Evolutionary conservation across 768 basidiomycete species (phyloP), one percentile per base, ranked within the genome.

Genomic region (Lentinula boryana): DNA sequence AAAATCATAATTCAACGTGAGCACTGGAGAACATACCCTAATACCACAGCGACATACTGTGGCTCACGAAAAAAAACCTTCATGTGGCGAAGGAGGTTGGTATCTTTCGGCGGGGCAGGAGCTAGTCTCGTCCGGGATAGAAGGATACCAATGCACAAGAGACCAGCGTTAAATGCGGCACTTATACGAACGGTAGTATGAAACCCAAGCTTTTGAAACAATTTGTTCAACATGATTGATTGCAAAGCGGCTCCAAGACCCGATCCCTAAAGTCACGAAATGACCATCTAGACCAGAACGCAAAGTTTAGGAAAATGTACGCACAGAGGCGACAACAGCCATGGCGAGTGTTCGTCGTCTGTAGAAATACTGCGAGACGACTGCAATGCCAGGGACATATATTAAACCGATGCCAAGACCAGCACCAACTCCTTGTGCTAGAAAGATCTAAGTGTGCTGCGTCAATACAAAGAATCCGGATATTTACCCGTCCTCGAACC

Each of bases 181-280:
- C 55, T 56, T 9, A 56, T 56, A 8, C 55, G 55, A 38, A 56
- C 36, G 0, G 55, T 43, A 38, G 55, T 56, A 6, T 74, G 71
- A 62, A 78, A 80, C 10, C 77, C 77, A n/a, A 76, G 54, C 0
- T 61, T 62, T 7, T 73, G 67, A 61, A 70, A 66, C 4, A 77
- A 69, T 48, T 76, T 75, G 65, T 87, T 86, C 36, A 88, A 69
- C 75, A 86, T 77, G 65, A 85, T 83, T 0, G 84, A 83, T 60
- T 84, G 83, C 3, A 85, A 57, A 21, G 82, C 74, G 1, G 46
- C 61, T 49, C 61, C 74, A 63, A 74, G 21, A 2, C 55, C 55
- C 15, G 55, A 56, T 40, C 55, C 55, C 55, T 56, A 32, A 4
- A n/a, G 7, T 6, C 21, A 18, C 46, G 23, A 12, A 4, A 7